phyloP scores from a whole-genome alignment of 768 basidiomycete species.

The Tricholoma sp. region DNA sequence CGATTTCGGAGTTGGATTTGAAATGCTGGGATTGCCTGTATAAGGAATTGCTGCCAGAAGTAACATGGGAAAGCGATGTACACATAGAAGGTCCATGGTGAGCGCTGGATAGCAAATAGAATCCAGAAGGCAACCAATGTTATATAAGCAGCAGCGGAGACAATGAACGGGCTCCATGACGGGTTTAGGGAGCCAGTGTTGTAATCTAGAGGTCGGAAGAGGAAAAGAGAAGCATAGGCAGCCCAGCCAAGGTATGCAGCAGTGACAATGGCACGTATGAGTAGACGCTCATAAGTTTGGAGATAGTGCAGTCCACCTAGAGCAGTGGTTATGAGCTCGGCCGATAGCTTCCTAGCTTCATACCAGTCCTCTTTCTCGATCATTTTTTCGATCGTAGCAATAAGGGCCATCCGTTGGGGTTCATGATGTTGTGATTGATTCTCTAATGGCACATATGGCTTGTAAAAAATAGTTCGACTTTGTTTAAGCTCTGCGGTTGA shows the following conservation, averaged over 20 bases:
- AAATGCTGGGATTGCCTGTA: constrained; percentile 19
- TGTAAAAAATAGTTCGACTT: constrained; percentile 53
- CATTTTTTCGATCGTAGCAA: constrained; percentile 40
- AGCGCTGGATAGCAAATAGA: constrained; percentile 56
- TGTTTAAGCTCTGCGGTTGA: constrained; percentile 51
- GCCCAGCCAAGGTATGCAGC: constrained; percentile 77
- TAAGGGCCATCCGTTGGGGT: constrained; percentile 26
- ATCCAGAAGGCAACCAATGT: constrained; percentile 35
- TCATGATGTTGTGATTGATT: constrained; percentile 14
- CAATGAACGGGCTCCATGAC: not conserved
- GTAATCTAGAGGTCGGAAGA: constrained; percentile 40
- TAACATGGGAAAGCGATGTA: constrained; percentile 73
- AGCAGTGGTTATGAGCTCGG: constrained; percentile 45
- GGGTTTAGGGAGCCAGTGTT: not conserved
- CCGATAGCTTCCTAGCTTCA: constrained; percentile 44
- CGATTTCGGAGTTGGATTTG: constrained; percentile 3
- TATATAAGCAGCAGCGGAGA: constrained; percentile 17
- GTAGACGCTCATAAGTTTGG: constrained; percentile 76
- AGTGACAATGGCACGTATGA: constrained; percentile 67
- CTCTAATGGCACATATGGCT: constrained; percentile 51
- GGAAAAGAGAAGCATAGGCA: constrained; percentile 55
- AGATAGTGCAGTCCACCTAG: constrained; percentile 70
- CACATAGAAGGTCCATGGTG: constrained; percentile 69
- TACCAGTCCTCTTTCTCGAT: constrained; percentile 40
- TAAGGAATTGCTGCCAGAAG: constrained; percentile 63